phyloP scores from a whole-genome alignment of 2,329 filamentous ascomycete genomes.

The Chalaropsis thielavioides region DNA sequence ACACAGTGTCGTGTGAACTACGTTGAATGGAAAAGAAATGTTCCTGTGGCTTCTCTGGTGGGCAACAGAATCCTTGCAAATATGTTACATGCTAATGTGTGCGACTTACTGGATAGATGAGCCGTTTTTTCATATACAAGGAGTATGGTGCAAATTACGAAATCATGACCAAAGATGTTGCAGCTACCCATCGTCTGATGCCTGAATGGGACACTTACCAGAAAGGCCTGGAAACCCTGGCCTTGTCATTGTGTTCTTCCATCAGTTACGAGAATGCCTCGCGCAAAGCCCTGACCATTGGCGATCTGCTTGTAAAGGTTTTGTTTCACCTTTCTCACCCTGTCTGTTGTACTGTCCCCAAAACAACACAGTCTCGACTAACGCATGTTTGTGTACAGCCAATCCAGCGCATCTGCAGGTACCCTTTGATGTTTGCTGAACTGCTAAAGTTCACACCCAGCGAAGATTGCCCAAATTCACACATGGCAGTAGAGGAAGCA shows the following conservation, averaged over 20 bases:
- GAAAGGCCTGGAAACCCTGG: slow-evolving; percentile 69
- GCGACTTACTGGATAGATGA: slow-evolving; percentile 40
- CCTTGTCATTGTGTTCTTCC: slow-evolving; percentile 57
- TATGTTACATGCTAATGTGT: neutral
- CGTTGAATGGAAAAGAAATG: neutral
- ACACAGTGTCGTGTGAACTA: neutral
- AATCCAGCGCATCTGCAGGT: slow-evolving; percentile 82
- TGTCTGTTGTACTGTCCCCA: neutral
- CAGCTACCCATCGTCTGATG: slow-evolving; percentile 50
- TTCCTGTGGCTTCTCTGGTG: neutral
- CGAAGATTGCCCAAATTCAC: slow-evolving; percentile 68
- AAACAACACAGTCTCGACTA: neutral
- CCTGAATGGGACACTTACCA: slow-evolving; percentile 69
- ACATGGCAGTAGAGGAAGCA: slow-evolving; percentile 63
- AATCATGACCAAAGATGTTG: slow-evolving; percentile 64
- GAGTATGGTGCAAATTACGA: slow-evolving; percentile 87
- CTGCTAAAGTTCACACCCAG: slow-evolving; percentile 71
- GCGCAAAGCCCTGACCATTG: slow-evolving; percentile 66
- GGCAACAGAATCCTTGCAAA: neutral
- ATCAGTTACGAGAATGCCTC: slow-evolving; percentile 46
- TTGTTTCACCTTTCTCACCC: neutral
- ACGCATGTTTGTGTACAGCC: slow-evolving; percentile 40
- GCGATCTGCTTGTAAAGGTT: slow-evolving; percentile 88
- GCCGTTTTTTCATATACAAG: slow-evolving; percentile 73
- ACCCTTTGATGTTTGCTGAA: slow-evolving; percentile 74